phyloP scores from a whole-genome alignment of 2,329 filamentous ascomycete genomes.

The Thelonectria rubi region DNA sequence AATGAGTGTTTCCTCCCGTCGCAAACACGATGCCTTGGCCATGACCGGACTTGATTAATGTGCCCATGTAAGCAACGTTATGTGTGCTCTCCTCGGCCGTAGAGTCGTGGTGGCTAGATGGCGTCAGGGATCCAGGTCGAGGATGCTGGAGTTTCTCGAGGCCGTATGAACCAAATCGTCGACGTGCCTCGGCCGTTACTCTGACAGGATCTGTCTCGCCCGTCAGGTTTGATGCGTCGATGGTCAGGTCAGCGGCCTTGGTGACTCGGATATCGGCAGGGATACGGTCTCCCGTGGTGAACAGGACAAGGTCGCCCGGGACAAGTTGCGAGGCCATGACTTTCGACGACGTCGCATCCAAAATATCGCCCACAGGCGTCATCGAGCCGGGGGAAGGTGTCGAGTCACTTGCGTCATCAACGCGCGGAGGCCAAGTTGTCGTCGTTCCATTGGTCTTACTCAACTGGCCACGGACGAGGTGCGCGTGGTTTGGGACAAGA shows the following conservation, averaged over 20 bases:
- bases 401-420: constrained; percentile 57
- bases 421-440: constrained; percentile 58
- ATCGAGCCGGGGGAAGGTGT: constrained; percentile 55
- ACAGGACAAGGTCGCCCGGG: constrained; percentile 90
- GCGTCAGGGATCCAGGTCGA: constrained; percentile 53
- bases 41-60: constrained; percentile 91
- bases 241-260: constrained; percentile 85
- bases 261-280: constrained; percentile 96
- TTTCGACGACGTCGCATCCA: constrained; percentile 81
- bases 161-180: constrained; percentile 43
- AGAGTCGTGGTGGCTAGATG: constrained; percentile 67
- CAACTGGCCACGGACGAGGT: constrained; percentile 77
- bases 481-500: constrained; percentile 92
- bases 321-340: constrained; percentile 89
- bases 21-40: constrained; percentile 98
- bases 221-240: constrained; percentile 96
- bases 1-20: constrained; percentile 92
- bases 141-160: constrained; percentile 43
- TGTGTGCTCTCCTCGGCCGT: constrained; percentile 69
- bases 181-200: constrained; percentile 72
- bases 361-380: constrained; percentile 68
- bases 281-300: constrained; percentile 95
- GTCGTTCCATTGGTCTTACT: constrained; percentile 45
- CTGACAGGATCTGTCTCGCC: constrained; percentile 94
- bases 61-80: constrained; percentile 99